phyloP scores from a whole-genome alignment of 2,329 filamentous ascomycete genomes.

The Graphium sp. region DNA sequence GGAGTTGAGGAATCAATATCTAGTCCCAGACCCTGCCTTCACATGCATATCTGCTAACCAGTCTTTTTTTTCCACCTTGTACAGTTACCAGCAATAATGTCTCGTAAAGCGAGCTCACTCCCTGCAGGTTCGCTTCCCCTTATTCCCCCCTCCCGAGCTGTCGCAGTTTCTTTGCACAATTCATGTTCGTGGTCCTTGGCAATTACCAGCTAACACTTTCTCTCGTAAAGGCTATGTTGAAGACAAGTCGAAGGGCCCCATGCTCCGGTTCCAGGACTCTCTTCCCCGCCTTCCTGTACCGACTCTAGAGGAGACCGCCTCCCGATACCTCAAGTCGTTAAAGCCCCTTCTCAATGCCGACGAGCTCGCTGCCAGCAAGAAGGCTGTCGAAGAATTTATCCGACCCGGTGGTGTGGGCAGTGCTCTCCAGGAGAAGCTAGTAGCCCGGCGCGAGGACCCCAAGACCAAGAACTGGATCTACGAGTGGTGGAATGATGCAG shows the following conservation, averaged over 20 bases:
- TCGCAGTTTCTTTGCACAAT: background rate
- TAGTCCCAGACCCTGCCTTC: too few relatives aligned
- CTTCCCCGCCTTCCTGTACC: slow-evolving; percentile 66
- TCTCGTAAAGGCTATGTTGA: slow-evolving; percentile 53
- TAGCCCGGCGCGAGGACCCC: slow-evolving; percentile 64
- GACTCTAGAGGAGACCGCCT: slow-evolving; percentile 65
- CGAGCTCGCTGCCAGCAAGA: slow-evolving; percentile 59
- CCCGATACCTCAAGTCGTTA: slow-evolving; percentile 65
- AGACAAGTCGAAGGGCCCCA: slow-evolving; percentile 61
- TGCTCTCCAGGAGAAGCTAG: slow-evolving; percentile 73
- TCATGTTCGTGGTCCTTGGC: background rate
- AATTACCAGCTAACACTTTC: slow-evolving; percentile 1
- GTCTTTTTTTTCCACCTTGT: slow-evolving; percentile 2
- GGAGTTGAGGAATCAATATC: too few relatives aligned
- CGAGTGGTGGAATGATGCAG: slow-evolving; percentile 96
- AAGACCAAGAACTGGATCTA: slow-evolving; percentile 84
- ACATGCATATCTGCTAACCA: slow-evolving; percentile 6
- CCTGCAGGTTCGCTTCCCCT: slow-evolving; percentile 22
- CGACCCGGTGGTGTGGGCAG: slow-evolving; percentile 71
- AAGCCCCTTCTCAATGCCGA: slow-evolving; percentile 52
- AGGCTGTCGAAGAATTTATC: slow-evolving; percentile 77
- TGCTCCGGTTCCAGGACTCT: slow-evolving; percentile 78
- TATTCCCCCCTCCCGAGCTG: background rate
- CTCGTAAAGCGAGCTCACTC: slow-evolving; percentile 35
- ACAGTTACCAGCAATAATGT: slow-evolving; percentile 27